Conservation (phyloP, 164 flowering plant species). For the Liriodendron chinense region DNA sequence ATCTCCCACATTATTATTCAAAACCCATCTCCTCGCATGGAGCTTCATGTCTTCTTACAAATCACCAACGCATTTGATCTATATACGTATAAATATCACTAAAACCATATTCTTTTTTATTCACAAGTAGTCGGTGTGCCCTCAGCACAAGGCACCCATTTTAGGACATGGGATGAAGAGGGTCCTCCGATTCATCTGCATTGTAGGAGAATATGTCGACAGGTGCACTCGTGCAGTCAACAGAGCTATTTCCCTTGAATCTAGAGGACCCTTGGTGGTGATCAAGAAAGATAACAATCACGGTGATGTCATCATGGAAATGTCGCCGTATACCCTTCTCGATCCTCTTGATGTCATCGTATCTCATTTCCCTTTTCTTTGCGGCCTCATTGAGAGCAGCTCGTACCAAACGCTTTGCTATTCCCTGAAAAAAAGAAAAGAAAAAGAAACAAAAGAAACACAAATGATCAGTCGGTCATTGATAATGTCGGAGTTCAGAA, state of each 20-base stretch:
- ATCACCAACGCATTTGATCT: not conserved
- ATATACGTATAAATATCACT: not conserved
- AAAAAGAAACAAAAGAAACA: too few species aligned
- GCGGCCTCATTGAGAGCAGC: conserved; percentile 46
- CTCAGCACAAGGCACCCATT: too few species aligned
- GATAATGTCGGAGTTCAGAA: too few species aligned
- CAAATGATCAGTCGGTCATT: too few species aligned
- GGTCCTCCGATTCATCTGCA: conserved; percentile 18
- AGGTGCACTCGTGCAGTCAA: conserved; percentile 28
- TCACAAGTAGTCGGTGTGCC: not conserved
- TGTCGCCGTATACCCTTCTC: conserved; percentile 46
- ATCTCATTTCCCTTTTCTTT: conserved; percentile 49
- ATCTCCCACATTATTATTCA: not conserved
- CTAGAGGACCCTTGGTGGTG: conserved; percentile 21
- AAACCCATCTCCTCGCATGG: not conserved
- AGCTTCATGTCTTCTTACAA: not conserved
- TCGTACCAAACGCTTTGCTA: conserved; percentile 44
- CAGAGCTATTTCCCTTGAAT: conserved; percentile 5
- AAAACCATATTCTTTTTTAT: not conserved
- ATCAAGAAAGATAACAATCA: conserved; percentile 45
- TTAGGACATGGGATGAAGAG: conserved; percentile 1
- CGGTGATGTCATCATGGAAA: conserved; percentile 51
- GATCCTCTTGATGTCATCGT: conserved; percentile 38
- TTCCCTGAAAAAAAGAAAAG: conserved; percentile 30
- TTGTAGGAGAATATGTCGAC: conserved; percentile 31